Percentiles rank a stretch among this genome's conserved stretches.
These are phyloP conservation scores for Ilex asprella DNA, from an alignment of 257 asterid genomes.

Conservation along the genomic window DNA sequence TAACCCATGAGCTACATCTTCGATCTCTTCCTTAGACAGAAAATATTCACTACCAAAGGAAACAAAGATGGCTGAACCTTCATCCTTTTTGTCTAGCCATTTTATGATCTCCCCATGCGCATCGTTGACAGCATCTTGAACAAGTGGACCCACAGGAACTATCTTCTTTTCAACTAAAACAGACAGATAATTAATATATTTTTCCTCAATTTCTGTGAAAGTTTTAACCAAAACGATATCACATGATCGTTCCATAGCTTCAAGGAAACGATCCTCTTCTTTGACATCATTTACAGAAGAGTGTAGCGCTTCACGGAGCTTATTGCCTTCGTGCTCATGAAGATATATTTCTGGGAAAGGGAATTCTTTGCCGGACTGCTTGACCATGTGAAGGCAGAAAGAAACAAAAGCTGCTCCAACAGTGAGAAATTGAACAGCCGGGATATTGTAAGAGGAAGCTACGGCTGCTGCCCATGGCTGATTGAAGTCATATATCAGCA, in stretches of 20 bases:
- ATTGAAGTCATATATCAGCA: conserved; percentile 30
- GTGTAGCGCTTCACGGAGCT: neutral
- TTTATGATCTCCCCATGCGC: conserved; percentile 22
- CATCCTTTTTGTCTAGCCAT: conserved; percentile 34
- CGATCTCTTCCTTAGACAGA: conserved; percentile 31
- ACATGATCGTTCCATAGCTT: neutral
- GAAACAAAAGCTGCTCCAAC: conserved; percentile 28
- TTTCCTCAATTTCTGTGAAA: conserved; percentile 35
- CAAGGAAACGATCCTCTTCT: conserved; percentile 20
- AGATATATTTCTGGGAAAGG: conserved; percentile 37
- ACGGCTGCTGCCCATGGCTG: conserved; percentile 30
- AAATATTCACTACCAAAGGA: conserved; percentile 58
- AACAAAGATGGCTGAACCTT: conserved; percentile 35
- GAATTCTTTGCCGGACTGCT: conserved; percentile 9
- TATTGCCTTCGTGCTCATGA: neutral
- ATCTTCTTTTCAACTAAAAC: conserved; percentile 4
- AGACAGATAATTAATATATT: conserved; percentile 31
- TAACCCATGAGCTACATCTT: conserved; percentile 39
- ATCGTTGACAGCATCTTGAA: neutral
- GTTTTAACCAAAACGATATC: conserved; percentile 23
- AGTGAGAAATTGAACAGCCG: conserved; percentile 22
- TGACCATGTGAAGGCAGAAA: conserved; percentile 12
- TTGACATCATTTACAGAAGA: neutral
- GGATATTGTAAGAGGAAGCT: conserved; percentile 18
- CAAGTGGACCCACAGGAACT: conserved; percentile 27